These are phyloP conservation scores for Amanita polypyramis DNA, from an alignment of 768 basidiomycete genomes.

Conservation along the genomic window DNA sequence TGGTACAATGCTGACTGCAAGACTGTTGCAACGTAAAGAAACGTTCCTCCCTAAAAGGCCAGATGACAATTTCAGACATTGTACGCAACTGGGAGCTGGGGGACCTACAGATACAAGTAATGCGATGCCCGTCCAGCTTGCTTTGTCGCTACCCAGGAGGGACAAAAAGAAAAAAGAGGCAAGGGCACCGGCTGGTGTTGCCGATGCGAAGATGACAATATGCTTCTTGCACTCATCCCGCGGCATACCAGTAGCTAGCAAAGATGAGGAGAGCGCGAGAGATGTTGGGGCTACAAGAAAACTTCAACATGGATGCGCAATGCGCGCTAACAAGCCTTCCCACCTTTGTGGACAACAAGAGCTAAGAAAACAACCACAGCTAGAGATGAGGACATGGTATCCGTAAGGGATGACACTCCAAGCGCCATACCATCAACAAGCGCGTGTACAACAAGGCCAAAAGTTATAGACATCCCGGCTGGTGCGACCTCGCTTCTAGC, in stretches of 20 bases:
- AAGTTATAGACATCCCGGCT: slow-evolving; percentile 58
- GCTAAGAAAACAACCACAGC: slow-evolving; percentile 87
- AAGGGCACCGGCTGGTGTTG: slow-evolving; percentile 79
- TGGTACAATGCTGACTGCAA: slow-evolving; percentile 65
- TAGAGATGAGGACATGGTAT: slow-evolving; percentile 26
- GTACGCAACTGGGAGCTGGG: neutral
- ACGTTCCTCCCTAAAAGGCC: slow-evolving; percentile 69
- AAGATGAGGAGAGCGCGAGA: slow-evolving; percentile 76
- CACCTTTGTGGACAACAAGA: slow-evolving; percentile 85
- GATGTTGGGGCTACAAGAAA: slow-evolving; percentile 69
- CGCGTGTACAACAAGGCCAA: slow-evolving; percentile 83
- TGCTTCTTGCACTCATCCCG: slow-evolving; percentile 62
- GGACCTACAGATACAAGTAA: slow-evolving; percentile 73
- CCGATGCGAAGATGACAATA: slow-evolving; percentile 66
- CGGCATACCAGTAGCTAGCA: slow-evolving; percentile 68
- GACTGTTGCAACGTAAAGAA: slow-evolving; percentile 89
- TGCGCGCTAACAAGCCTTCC: neutral
- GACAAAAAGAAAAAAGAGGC: slow-evolving; percentile 62
- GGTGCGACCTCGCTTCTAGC: slow-evolving; percentile 7
- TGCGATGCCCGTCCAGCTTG: slow-evolving; percentile 62
- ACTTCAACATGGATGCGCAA: neutral
- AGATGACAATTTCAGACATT: neutral
- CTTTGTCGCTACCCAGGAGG: slow-evolving; percentile 34
- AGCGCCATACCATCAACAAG: slow-evolving; percentile 89
- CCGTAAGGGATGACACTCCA: slow-evolving; percentile 58